Base-by-base conservation (phyloP, 2,329 filamentous ascomycete species). In the Stagonosporopsis tanaceti region DNA sequence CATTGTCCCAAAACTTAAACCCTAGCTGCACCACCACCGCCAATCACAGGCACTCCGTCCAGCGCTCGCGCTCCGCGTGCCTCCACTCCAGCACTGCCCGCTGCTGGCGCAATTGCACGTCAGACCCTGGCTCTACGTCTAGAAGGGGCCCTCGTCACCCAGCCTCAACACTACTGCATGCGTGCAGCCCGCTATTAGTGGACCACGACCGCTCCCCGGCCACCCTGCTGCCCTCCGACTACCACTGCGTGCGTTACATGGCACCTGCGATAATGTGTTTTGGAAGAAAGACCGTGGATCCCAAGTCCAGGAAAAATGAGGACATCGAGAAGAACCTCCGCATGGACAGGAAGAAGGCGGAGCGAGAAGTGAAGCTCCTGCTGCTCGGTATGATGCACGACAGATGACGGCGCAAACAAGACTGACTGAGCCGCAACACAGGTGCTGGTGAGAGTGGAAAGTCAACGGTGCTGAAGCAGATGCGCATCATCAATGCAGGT, bases 391-490 rank as follows among this genome's bases (percentile, higher is more conserved):
- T 64, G 86, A 24, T 32, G 48, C 78, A 60, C 52, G 39, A 48
- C 46, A n/a, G 37, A 38, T 15, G 27, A 42, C 15, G n/a, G 15
- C 47, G 30, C 24, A 32, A 40, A 22, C 35, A n/a, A 32, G 6
- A 17, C 28, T 54, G 72, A 79, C 72, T 62, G 51, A 61, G 35
- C 47, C 53, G 52, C n/a, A 37, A 37, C 63, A 63, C 67, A 97
- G 93, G 94, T 77, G 94, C 94, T 70, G 94, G 94, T 74, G 94
- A 98, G 80, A 95, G 90, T 57, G 92, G 94, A 65, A 98, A 98
- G 80, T 97, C 94, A 8, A 98, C 94, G 1, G 93, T 98, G 58
- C 86, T 98, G 65, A 98, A 98, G 82, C 94, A 98, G 83, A 98
- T 99, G 95, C 94, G 94, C 77, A 88, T 99, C 78, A 97, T 99